phyloP scores from a whole-genome alignment of 2,329 filamentous ascomycete species.

The Microcera coccophila region DNA sequence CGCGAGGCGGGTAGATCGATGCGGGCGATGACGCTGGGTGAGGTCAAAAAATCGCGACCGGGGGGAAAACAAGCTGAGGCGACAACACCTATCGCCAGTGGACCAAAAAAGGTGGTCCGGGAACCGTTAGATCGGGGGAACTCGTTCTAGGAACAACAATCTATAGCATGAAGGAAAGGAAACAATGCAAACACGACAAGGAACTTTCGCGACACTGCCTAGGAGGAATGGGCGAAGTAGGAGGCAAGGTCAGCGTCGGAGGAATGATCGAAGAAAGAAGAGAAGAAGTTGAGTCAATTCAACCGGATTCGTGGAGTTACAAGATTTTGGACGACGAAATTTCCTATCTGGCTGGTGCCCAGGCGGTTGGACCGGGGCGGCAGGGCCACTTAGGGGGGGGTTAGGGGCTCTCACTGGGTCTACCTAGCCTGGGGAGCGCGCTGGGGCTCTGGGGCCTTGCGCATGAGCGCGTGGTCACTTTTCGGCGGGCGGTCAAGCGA shows the following conservation, averaged over 20 bases:
- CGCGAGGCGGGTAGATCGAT: neutral
- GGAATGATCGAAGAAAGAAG: conserved; percentile 15
- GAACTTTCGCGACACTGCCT: neutral
- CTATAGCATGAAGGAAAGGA: conserved; percentile 15
- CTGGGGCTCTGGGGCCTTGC: neutral
- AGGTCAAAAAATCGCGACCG: neutral
- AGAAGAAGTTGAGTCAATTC: conserved; percentile 26
- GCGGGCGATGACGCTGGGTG: neutral
- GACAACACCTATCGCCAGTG: neutral
- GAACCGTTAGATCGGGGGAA: conserved; percentile 12
- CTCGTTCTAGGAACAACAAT: conserved; percentile 3
- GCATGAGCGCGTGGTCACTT: neutral
- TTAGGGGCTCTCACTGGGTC: conserved; percentile 3
- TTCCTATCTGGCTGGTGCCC: conserved; percentile 26
- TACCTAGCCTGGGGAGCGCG: neutral
- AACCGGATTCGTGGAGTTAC: conserved; percentile 20
- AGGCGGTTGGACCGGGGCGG: conserved; percentile 26
- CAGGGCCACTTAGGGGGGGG: conserved; percentile 6
- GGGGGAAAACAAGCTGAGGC: neutral
- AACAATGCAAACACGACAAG: conserved; percentile 11
- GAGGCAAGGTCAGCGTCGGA: neutral
- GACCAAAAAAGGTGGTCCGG: conserved; percentile 13
- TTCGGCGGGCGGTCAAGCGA: conserved; percentile 18
- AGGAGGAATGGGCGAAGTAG: neutral
- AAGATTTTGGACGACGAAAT: conserved; percentile 25